Conservation (phyloP, 345 rosid species). For the Aethionema arabicum region DNA sequence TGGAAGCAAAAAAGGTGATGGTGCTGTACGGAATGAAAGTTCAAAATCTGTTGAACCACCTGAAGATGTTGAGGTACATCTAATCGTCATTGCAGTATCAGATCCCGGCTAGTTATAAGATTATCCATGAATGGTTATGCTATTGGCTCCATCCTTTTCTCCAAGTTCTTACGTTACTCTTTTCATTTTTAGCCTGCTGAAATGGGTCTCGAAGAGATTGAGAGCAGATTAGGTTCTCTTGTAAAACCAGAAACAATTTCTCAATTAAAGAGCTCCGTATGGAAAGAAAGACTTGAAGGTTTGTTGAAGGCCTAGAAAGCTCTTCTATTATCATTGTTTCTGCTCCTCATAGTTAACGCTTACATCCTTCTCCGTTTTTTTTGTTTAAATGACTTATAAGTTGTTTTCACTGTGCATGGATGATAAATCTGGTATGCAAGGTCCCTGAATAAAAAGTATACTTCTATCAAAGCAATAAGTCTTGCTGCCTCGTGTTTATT, state of each 20-base stretch:
- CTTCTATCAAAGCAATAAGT: conserved; percentile 2
- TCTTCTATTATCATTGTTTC: conserved; percentile 10
- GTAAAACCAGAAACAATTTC: conserved; percentile 64
- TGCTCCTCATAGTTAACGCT: conserved; percentile 10
- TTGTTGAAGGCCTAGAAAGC: conserved; percentile 30
- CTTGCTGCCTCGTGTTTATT: conserved; percentile 3
- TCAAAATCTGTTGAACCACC: conserved; percentile 58
- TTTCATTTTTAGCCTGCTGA: conserved; percentile 74
- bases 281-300: conserved; percentile 99
- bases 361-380: neutral
- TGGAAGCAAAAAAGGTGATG: conserved; percentile 72
- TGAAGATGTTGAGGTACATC: conserved; percentile 85
- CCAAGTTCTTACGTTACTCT: conserved; percentile 24
- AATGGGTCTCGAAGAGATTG: conserved; percentile 97
- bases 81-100: neutral
- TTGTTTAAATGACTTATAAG: conserved; percentile 2
- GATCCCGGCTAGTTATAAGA: conserved; percentile 1
- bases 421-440: conserved; percentile 12
- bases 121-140: conserved; percentile 19
- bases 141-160: conserved; percentile 12
- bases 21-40: conserved; percentile 63
- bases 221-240: conserved; percentile 81
- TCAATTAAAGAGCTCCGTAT: conserved; percentile 80
- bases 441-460: conserved; percentile 15
- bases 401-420: conserved; percentile 1